Evolutionary conservation across 2,329 filamentous ascomycete genomes (phyloP).

Genomic region (Trichoderma sp.): DNA sequence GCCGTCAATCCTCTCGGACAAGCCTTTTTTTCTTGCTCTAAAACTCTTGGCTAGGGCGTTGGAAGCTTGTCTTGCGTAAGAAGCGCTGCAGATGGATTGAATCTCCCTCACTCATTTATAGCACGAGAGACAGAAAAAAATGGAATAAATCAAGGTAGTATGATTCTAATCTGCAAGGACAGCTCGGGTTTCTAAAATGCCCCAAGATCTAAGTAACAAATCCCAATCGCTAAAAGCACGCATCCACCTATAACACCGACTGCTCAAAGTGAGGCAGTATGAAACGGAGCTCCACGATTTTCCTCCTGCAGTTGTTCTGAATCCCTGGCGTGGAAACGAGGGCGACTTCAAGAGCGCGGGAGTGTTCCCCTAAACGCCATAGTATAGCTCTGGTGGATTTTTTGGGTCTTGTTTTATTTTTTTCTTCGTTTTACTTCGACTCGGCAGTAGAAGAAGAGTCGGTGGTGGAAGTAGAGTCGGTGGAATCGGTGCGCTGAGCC

Average conservation of each 20-base stretch:
- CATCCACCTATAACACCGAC: not conserved
- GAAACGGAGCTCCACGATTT: not conserved
- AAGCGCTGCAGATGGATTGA: not conserved
- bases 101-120: not conserved
- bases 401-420: not conserved
- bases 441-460: not conserved
- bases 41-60: not conserved
- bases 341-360: not conserved
- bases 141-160: not conserved
- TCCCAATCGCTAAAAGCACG: conserved; percentile 6
- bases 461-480: conserved; percentile 35
- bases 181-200: not conserved
- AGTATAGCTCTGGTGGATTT: not conserved
- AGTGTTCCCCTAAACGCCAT: conserved; percentile 1
- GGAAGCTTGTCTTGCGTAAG: not conserved
- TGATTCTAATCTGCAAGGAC: not conserved
- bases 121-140: not conserved
- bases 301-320: not conserved
- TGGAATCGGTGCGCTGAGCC: conserved; percentile 36
- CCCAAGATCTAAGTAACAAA: not conserved
- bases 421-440: not conserved
- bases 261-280: not conserved
- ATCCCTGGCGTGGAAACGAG: not conserved
- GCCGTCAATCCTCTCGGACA: not conserved
- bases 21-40: not conserved